Evolutionary conservation across 75 land plant genomes (phyloP), one percentile per base, ranked within the genome.

Genomic region (Pinus taeda): DNA sequence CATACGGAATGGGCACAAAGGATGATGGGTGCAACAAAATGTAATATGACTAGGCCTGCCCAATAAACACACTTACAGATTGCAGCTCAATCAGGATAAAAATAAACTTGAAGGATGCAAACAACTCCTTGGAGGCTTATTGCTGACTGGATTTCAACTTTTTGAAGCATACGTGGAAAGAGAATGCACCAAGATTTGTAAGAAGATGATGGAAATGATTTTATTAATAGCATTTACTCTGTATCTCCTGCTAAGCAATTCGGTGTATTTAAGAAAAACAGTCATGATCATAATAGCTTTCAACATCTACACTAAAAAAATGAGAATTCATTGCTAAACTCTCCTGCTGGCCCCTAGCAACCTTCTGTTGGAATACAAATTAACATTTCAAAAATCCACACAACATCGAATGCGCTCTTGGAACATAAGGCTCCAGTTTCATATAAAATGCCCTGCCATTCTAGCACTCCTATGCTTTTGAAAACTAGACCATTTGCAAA

Each of bases 41-140:
- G 7, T 65, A 18, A 65, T 65, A 33, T 66, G 71, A 1, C 6
- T 37, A 33, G 6, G 22, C n/a, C 75, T 9, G 30, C 14, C 71
- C 45, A 36, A 67, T 67, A 39, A n/a, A 36, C 29, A 67, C 26
- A 53, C 8, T 56, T 15, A 11, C 15, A 24, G 75, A 74, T 24
- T 74, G 36, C 30, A 74, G 60, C 24, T 60, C 22, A 74, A 22
- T 55, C 22, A 74, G 6, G 37, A 22, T 15, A 3, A 67, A 67
- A 67, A 33, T 39, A 67, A 67, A 67, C 45, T 17, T 67, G 39
- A 67, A 37, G 33, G 49, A 37, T 18, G n/a, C 75, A 74, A 57
- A 57, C 6, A 74, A 57, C 33, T 74, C 37, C 63, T 30, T 57
- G 75, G 58, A 30, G 26, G 33, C 20, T 67, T 39, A 18, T 17